Base-by-base conservation (phyloP, 2,329 filamentous ascomycete species). In the Penicillium hordei region DNA sequence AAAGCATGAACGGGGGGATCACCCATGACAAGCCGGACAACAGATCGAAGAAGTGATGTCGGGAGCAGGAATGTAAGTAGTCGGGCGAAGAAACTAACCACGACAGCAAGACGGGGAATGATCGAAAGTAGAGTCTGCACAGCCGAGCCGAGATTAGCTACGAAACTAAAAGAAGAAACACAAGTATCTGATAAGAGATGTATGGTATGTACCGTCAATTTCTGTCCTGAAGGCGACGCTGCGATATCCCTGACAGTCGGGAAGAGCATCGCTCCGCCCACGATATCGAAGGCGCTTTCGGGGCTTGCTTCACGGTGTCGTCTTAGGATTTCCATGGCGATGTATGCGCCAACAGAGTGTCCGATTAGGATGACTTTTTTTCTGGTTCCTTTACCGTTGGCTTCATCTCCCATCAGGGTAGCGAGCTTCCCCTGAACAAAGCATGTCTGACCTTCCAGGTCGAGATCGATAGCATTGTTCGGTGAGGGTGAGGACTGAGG, bases 161-260 rank as follows among this genome's bases (percentile, higher is more conserved):
- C 17, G 8, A 34, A 17, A n/a, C 19, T 23, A 23, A 55, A 34
- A 4, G n/a, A n/a, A 10, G 17, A 13, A 36, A 25, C 19, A 21
- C 13, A 13, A 13, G n/a, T 5, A 33, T 45, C 12, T 19, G 17
- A 21, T 8, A 13, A 51, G 19, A n/a, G 5, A 5, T 12, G 8
- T 27, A 10, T 15, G 7, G 39, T 36, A 76, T 73, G 39, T 52
- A 77, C 75, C 49, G 70, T 74, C 45, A 87, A 73, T 48, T 81
- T 81, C 55, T 74, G 74, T 1, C 89, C 89, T 29, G 79, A 85
- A 0, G 82, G 79, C 1, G 86, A 89, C 55, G 77, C 73, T 10
- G 85, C 84, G 60, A 93, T 86, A 73, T 91, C 83, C n/a, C 86
- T 82, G 38, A 93, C 81, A 1, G 89, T 91, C 1, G 89, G 89